Evolutionary conservation across 2,329 filamentous ascomycete genomes (phyloP), one percentile per base, ranked within the genome.

Genomic region (Aspergillus sojae): DNA sequence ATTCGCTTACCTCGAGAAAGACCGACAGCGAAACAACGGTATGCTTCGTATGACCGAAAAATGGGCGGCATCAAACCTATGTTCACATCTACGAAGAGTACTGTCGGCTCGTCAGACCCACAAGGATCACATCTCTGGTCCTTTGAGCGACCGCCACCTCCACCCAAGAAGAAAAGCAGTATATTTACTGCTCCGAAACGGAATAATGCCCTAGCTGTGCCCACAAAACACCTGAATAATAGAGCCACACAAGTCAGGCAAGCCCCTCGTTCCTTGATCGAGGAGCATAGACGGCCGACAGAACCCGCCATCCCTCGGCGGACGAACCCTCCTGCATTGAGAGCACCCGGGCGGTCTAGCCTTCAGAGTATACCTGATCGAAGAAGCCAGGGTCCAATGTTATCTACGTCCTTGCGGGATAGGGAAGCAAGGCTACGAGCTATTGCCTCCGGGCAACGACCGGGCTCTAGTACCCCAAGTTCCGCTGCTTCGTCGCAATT

Each of bases 181-280:
- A 74, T 79, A 2, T 80, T 79, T 50, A 69, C 71, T 11, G 70
- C 72, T 5, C 70, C 72, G 32, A 79, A 74, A 58, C 76, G 78
- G 48, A 80, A 80, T 57, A 70, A 64, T 45, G 73, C 66, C 1
- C 65, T 81, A 14, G 72, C 75, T 3, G 70, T 77, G 32, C 80
- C 80, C 23, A 82, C 77, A 4, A 77, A 81, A 63, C 72, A 78
- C 54, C 68, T 82, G 28, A 77, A 75, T 50, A 78, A 71, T 57
- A 73, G 72, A 61, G 77, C 78, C 2, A 75, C 76, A 2, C 74
- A 74, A 41, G 72, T 82, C 19, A 75, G 66, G 23, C 74, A 74
- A 55, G 79, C 80, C 7, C 80, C 80, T 4, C 72, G 72, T 23
- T 75, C 75, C 10, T 70, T 82, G 26, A 72, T 82, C n/a, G 79